Evolutionary conservation across 495 filamentous ascomycete species (phyloP).

Genomic region (Lophiostoma macrostomum): DNA sequence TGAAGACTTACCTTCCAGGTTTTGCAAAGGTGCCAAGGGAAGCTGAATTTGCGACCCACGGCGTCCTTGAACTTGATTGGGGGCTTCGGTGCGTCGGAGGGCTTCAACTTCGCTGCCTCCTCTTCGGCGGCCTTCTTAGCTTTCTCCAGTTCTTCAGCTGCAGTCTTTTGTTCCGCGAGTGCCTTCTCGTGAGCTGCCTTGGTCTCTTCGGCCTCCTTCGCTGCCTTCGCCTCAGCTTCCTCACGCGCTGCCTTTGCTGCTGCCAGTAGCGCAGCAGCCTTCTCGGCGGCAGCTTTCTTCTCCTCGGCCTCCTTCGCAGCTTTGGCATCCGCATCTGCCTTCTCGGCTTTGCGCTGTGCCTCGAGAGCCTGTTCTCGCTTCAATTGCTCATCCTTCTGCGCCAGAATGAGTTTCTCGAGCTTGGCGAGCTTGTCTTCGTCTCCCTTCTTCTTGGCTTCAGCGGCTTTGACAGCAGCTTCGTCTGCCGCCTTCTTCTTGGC

Average conservation of each 20-base stretch:
- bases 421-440: slow-evolving; percentile 35
- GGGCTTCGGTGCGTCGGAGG: slow-evolving; percentile 44
- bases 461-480: slow-evolving; percentile 20
- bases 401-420: slow-evolving; percentile 39
- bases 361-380: slow-evolving; percentile 36
- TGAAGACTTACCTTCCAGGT: slow-evolving; percentile 68
- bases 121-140: slow-evolving; percentile 52
- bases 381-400: slow-evolving; percentile 37
- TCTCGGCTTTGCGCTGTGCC: slow-evolving; percentile 38
- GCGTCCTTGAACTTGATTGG: slow-evolving; percentile 83
- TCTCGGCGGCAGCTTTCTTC: slow-evolving; percentile 44
- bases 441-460: slow-evolving; percentile 33
- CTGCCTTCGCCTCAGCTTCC: slow-evolving; percentile 47
- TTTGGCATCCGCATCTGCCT: slow-evolving; percentile 38
- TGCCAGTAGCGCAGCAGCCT: slow-evolving; percentile 32
- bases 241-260: slow-evolving; percentile 34
- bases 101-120: slow-evolving; percentile 49
- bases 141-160: slow-evolving; percentile 49
- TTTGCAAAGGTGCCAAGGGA: slow-evolving; percentile 75
- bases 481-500: slow-evolving; percentile 22
- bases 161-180: slow-evolving; percentile 39
- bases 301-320: slow-evolving; percentile 44
- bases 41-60: slow-evolving; percentile 80
- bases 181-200: slow-evolving; percentile 40
- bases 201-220: slow-evolving; percentile 42